Percentiles rank a stretch among this genome's conserved stretches.
These are phyloP conservation scores for Triticum dicoccoides DNA, from an alignment of 176 grass and related monocot species.

Conservation along the genomic window DNA sequence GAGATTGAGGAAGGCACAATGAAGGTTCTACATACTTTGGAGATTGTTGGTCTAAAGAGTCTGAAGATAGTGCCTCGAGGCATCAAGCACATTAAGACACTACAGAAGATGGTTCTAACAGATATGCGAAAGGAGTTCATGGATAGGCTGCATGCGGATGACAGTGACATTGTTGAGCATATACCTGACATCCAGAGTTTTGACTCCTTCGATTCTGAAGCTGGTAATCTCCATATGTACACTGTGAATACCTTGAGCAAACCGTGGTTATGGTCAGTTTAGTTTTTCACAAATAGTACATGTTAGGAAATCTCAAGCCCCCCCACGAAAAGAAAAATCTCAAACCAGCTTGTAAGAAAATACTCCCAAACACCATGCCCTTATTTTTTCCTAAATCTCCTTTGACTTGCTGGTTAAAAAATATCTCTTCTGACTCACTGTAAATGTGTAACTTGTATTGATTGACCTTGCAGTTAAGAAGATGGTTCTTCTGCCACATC, in stretches of 20 bases:
- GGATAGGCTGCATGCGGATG: conserved; percentile 23
- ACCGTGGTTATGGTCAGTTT: neutral
- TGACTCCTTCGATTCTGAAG: conserved; percentile 24
- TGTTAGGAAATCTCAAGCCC: no score
- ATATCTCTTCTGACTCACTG: neutral
- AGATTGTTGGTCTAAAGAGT: conserved; percentile 26
- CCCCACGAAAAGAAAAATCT: neutral
- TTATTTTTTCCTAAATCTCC: neutral
- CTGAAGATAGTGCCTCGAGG: conserved; percentile 34
- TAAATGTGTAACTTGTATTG: neutral
- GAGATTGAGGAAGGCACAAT: conserved; percentile 45
- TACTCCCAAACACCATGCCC: neutral
- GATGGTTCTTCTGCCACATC: neutral
- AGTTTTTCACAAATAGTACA: neutral
- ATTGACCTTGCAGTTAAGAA: neutral
- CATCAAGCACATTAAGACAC: conserved; percentile 33
- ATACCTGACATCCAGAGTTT: conserved; percentile 24
- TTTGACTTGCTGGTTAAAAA: neutral
- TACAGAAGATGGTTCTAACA: conserved; percentile 28
- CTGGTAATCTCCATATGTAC: conserved; percentile 23
- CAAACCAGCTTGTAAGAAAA: neutral
- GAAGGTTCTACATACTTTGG: conserved; percentile 13
- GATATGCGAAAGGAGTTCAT: conserved; percentile 35
- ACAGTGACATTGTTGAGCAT: conserved; percentile 33
- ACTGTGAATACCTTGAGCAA: neutral